These are phyloP conservation scores for Alternaria sp. DNA, from an alignment of 2,329 filamentous ascomycete genomes.

Conservation along the genomic window DNA sequence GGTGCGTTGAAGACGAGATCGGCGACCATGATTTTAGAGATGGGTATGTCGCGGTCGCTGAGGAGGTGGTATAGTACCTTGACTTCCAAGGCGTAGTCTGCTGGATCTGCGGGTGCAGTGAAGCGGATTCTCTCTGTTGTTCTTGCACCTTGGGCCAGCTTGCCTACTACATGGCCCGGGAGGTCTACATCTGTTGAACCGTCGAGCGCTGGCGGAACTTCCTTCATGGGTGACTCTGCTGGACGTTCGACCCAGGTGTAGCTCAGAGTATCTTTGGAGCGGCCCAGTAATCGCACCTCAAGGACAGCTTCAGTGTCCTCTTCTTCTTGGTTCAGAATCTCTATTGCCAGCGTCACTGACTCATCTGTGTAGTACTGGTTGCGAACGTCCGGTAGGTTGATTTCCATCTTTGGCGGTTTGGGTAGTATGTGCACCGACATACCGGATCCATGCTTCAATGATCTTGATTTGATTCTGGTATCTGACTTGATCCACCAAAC, in stretches of 20 bases:
- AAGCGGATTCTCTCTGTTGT: constrained; percentile 48
- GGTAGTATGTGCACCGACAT: constrained; percentile 76
- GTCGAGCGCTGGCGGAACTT: constrained; percentile 31
- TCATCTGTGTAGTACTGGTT: constrained; percentile 89
- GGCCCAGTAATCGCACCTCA: constrained; percentile 70
- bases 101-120: constrained; percentile 50
- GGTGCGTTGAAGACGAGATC: constrained; percentile 78
- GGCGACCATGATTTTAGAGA: constrained; percentile 74
- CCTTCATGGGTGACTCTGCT: constrained; percentile 39
- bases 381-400: constrained; percentile 67
- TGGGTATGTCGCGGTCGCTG: constrained; percentile 79
- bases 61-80: constrained; percentile 78
- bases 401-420: constrained; percentile 88
- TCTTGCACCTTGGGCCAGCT: constrained; percentile 38
- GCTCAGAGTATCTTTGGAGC: constrained; percentile 53
- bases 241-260: constrained; percentile 56
- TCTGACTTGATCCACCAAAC: constrained; percentile 45
- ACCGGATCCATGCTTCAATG: constrained; percentile 43
- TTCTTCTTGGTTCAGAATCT: constrained; percentile 82
- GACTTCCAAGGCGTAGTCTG: constrained; percentile 72
- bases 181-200: constrained; percentile 37
- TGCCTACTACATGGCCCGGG: constrained; percentile 47
- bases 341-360: constrained; percentile 69
- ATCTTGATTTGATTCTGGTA: constrained; percentile 32
- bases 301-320: constrained; percentile 75